A percentile compares a stretch with the other conserved stretches of the same genome.
phyloP scores from a whole-genome alignment of 2,329 filamentous ascomycete species.

The Curvularia eragrostidis region DNA sequence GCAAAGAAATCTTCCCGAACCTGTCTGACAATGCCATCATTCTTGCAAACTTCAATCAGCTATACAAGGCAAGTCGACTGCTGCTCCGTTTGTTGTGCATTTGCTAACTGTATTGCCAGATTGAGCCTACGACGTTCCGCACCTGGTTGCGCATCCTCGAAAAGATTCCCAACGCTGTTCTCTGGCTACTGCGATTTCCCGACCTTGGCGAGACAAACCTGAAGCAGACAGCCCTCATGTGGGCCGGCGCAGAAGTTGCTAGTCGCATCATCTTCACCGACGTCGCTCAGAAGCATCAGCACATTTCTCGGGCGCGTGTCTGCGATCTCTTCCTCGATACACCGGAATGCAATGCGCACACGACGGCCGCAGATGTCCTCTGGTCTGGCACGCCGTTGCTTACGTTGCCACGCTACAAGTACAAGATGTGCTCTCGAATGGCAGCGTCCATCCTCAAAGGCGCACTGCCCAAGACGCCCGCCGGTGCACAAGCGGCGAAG shows the following conservation, averaged over 20 bases:
- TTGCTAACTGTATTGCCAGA: constrained; percentile 61
- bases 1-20: constrained; percentile 86
- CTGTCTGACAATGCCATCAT: constrained; percentile 86
- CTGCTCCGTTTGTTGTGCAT: not conserved
- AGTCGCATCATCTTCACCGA: constrained; percentile 92
- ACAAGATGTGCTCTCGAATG: constrained; percentile 99
- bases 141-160: constrained; percentile 93
- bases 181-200: constrained; percentile 97
- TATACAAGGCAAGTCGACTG: constrained; percentile 80
- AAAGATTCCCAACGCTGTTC: constrained; percentile 81
- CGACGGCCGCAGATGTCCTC: constrained; percentile 92
- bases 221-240: constrained; percentile 76
- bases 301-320: constrained; percentile 89
- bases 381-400: constrained; percentile 96
- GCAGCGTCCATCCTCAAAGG: constrained; percentile 92
- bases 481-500: constrained; percentile 70
- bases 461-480: constrained; percentile 74
- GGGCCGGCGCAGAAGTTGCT: constrained; percentile 86
- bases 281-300: constrained; percentile 91
- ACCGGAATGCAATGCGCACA: constrained; percentile 97
- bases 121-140: constrained; percentile 95
- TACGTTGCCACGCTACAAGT: constrained; percentile 87
- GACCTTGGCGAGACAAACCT: constrained; percentile 90
- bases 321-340: constrained; percentile 97
- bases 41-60: constrained; percentile 96